Evolutionary conservation across 1,139 yeast species (phyloP).

Genomic region (Debaryomycetaceae sp.): DNA sequence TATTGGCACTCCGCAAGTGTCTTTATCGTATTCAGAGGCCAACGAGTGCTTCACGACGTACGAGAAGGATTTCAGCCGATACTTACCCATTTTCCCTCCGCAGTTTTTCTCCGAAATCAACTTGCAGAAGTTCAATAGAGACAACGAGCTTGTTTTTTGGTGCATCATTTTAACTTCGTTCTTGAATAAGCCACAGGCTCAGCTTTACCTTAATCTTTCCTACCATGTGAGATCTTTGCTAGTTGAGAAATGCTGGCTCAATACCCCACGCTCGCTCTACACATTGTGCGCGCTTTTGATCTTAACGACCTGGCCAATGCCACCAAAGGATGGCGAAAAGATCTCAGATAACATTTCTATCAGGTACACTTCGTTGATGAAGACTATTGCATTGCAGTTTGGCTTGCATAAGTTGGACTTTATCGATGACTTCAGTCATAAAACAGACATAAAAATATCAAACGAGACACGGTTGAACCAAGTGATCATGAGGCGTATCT

Average conservation of each 20-base stretch:
- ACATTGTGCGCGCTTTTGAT: slow-evolving; percentile 38
- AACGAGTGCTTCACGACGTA: slow-evolving; percentile 27
- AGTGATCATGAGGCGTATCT: slow-evolving; percentile 41
- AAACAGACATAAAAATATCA: slow-evolving; percentile 35
- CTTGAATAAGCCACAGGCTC: slow-evolving; percentile 19
- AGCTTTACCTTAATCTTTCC: slow-evolving; percentile 23
- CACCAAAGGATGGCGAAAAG: slow-evolving; percentile 24
- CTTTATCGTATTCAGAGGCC: slow-evolving; percentile 28
- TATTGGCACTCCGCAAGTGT: slow-evolving; percentile 15
- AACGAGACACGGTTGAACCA: slow-evolving; percentile 32
- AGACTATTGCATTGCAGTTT: slow-evolving; percentile 39
- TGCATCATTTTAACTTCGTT: slow-evolving; percentile 35
- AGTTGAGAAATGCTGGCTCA: slow-evolving; percentile 43
- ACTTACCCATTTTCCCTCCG: slow-evolving; percentile 41
- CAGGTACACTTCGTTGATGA: slow-evolving; percentile 41
- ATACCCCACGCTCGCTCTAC: slow-evolving; percentile 45
- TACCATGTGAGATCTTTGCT: slow-evolving; percentile 39
- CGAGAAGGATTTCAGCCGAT: slow-evolving; percentile 30
- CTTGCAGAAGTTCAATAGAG: slow-evolving; percentile 21
- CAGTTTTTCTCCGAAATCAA: slow-evolving; percentile 28
- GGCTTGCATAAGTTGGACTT: slow-evolving; percentile 45
- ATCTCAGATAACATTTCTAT: slow-evolving; percentile 35
- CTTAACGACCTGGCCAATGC: slow-evolving; percentile 50
- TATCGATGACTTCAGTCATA: slow-evolving; percentile 44
- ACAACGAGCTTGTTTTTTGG: slow-evolving; percentile 43